Base-by-base conservation (phyloP, 805 yeast species). In the Teunomyces tritomae region DNA sequence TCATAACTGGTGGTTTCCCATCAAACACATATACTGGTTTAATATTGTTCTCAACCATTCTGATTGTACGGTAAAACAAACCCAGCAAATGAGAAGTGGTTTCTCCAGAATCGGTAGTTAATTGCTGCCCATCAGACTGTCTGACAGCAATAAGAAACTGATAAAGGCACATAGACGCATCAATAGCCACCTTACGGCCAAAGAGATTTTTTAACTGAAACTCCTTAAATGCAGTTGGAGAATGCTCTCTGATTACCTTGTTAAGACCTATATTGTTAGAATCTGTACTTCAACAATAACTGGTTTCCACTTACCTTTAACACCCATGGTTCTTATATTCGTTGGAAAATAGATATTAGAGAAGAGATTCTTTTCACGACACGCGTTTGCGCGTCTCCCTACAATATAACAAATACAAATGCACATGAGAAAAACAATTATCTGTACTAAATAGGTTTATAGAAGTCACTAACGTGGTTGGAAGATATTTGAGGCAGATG, bases 21-120 rank as follows among this genome's bases (percentile, higher is more conserved):
- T 94, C 99, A 69, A 94, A 94, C 6, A 94, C 98, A 62, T 89
- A 94, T 39, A 91, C 85, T 1, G 99, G 99, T 64, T 94, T 94
- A 58, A 94, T 81, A n/a, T 97, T 97, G 59, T 87, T 82, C 54
- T 86, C 96, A 4, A 91, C 87, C 79, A 94, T 80, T 45, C 96
- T 71, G 45, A 94, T 77, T 0, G 99, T 94, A 51, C 99, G 76
- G 67, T 94, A 92, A 65, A 94, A 94, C 79, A 94, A 87, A 2
- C 99, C 99, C 86, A 91, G 90, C 49, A 94, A 66, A 65, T 94
- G 99, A 0, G 97, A 87, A 0, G 88, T 73, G 1, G 97, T 92
- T 53, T 89, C 96, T 39, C 99, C 99, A 14, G 80, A 80, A 34
- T 88, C 96, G 53, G 82, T 86, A 20, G 94, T 84, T 60, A 94